Evolutionary conservation across 257 asterid genomes (phyloP), one percentile per base, ranked within the genome.

Genomic region (Solanum sejunctum): DNA sequence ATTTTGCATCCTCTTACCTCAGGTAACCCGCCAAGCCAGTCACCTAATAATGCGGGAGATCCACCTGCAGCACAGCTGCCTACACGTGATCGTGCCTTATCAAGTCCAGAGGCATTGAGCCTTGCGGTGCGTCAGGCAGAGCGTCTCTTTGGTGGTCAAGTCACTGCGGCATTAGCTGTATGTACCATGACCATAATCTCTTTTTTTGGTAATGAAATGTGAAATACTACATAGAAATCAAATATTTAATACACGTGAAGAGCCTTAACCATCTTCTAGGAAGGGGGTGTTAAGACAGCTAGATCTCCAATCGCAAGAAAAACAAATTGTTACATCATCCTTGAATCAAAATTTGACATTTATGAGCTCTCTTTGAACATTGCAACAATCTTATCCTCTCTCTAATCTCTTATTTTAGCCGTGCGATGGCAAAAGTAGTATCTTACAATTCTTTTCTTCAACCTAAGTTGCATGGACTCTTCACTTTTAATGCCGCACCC

Each of bases 81-180:
- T 69, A 36, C 92, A 58, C 91, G 89, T 89, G 61, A 92, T 52
- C 93, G 70, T 72, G 98, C 97, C 83, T 84, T 86, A 41, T 91
- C 97, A 54, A 91, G 94, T 55, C 90, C 93, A 5, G 98, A 95
- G 83, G 94, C 94, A 72, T 89, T 97, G 87, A 88, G 91, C 90
- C 88, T 70, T 75, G 94, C 93, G 83, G 60, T 95, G 70, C 91
- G 83, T 86, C 97, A 90, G 56, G 92, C 93, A 77, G 94, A 93
- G 36, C 91, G 88, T 64, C 98, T 97, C 84, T 91, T 97, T 84
- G 89, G 92, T 84, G 92, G 90, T 73, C 97, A 91, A 84, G 93
- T 91, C n/a, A 85, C 87, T 84, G 92, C 93, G 41, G 95, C 98
- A 70, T 87, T 97, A 91, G 92, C 98, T 90, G 99, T 97, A 91